These are phyloP conservation scores for Fagus sylvatica DNA, from an alignment of 306 rosid genomes.

Conservation along the genomic window DNA sequence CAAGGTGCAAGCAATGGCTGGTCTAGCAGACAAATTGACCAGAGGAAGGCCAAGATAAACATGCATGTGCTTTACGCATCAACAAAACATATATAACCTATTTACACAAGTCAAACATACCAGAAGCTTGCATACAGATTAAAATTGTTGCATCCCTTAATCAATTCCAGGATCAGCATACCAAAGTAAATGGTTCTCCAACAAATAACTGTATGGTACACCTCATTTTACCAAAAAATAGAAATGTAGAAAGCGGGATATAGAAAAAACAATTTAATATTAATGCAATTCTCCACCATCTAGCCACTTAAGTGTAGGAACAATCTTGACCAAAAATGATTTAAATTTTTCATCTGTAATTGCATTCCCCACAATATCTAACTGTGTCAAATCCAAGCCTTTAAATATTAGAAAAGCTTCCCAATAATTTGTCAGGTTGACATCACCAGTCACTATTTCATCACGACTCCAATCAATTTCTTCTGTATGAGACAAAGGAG, in stretches of 20 bases:
- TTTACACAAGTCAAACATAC: background rate
- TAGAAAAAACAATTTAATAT: background rate
- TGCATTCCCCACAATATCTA: slow-evolving; percentile 58
- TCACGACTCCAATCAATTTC: slow-evolving; percentile 51
- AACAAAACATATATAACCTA: background rate
- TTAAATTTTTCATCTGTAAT: slow-evolving; percentile 56
- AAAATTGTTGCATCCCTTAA: background rate
- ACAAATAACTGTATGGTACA: background rate
- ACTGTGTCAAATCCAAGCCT: slow-evolving; percentile 58
- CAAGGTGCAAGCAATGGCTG: background rate
- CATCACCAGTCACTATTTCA: slow-evolving; percentile 30
- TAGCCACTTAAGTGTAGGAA: slow-evolving; percentile 54
- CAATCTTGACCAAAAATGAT: slow-evolving; percentile 54
- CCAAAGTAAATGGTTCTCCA: background rate
- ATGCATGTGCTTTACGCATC: background rate
- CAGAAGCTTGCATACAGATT: background rate
- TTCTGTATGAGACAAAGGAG: slow-evolving; percentile 73
- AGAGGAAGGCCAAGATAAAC: background rate
- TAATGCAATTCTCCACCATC: slow-evolving; percentile 42
- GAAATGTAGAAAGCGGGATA: background rate
- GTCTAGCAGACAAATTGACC: background rate
- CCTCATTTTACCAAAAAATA: background rate
- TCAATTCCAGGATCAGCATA: background rate
- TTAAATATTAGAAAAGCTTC: slow-evolving; percentile 68
- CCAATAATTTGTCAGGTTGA: slow-evolving; percentile 48